Conservation (phyloP, 108 stramenopile species). For the Nannochloropsis gaditana region DNA sequence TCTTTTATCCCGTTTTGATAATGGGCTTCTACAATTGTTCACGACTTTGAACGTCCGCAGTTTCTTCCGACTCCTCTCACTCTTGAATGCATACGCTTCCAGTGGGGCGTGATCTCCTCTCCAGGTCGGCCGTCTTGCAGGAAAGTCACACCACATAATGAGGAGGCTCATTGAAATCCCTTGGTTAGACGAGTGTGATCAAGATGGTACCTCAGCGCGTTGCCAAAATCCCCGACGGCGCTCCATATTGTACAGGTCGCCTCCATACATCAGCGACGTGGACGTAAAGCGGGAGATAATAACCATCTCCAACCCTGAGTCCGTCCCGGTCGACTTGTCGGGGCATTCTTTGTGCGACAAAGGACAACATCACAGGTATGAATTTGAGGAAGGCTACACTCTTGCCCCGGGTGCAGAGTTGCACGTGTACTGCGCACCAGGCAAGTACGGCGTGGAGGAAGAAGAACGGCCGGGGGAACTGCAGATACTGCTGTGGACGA, state of each 20-base stretch:
- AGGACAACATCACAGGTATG: neutral
- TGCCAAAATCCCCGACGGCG: neutral
- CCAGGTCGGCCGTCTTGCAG: no score
- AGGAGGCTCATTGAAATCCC: neutral
- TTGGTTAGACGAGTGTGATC: neutral
- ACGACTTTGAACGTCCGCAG: no score
- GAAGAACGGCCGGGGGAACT: conserved; percentile 11
- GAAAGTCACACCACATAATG: neutral
- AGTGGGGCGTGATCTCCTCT: no score
- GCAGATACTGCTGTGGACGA: neutral
- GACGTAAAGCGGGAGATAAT: neutral
- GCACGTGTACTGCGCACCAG: neutral
- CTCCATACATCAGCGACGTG: neutral
- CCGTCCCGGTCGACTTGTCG: neutral
- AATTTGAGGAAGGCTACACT: neutral
- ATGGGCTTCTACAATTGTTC: no score
- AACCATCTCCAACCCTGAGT: neutral
- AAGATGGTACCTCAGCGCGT: neutral
- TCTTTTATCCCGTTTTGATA: no score
- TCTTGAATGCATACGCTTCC: no score
- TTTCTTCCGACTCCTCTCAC: no score
- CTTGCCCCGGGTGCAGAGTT: neutral
- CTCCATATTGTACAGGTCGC: neutral
- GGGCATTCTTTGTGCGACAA: conserved; percentile 8
- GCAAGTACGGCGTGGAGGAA: neutral